Percentiles rank a stretch among this genome's conserved stretches.
phyloP scores from a whole-genome alignment of 306 rosid genomes.

The Crotalaria pallida region DNA sequence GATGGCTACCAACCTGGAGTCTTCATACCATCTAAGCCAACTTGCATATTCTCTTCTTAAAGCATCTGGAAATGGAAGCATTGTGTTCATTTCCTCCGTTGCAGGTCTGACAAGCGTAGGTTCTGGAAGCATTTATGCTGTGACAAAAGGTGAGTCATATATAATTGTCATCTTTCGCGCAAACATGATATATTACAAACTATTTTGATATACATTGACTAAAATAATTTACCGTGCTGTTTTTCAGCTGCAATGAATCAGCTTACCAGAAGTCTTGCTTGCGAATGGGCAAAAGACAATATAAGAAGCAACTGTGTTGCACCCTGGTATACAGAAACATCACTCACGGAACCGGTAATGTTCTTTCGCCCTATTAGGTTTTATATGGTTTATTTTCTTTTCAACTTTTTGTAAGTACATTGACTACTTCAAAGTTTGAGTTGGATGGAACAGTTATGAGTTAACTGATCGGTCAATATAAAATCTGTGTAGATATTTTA shows the following conservation, averaged over 20 bases:
- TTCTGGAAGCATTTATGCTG: constrained; percentile 66
- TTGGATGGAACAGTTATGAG: background rate
- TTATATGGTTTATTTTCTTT: background rate
- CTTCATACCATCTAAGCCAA: constrained; percentile 62
- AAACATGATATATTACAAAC: background rate
- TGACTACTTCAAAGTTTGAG: background rate
- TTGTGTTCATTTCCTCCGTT: constrained; percentile 81
- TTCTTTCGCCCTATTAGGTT: constrained; percentile 18
- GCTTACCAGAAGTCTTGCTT: constrained; percentile 71
- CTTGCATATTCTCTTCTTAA: constrained; percentile 70
- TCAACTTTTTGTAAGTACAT: background rate
- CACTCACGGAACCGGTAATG: constrained; percentile 60
- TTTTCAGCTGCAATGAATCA: constrained; percentile 88
- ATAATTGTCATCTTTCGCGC: constrained; percentile 8
- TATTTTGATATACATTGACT: background rate
- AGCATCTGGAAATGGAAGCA: constrained; percentile 77
- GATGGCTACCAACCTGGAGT: constrained; percentile 69
- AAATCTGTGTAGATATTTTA: background rate
- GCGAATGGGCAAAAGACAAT: constrained; percentile 94
- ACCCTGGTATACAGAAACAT: constrained; percentile 77
- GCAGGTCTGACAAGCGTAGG: constrained; percentile 33
- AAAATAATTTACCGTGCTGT: background rate
- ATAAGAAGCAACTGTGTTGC: constrained; percentile 80
- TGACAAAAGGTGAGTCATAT: constrained; percentile 60
- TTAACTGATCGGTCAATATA: background rate